Base-by-base conservation (phyloP, 1,139 yeast species). In the Kodamaea anthophila region DNA sequence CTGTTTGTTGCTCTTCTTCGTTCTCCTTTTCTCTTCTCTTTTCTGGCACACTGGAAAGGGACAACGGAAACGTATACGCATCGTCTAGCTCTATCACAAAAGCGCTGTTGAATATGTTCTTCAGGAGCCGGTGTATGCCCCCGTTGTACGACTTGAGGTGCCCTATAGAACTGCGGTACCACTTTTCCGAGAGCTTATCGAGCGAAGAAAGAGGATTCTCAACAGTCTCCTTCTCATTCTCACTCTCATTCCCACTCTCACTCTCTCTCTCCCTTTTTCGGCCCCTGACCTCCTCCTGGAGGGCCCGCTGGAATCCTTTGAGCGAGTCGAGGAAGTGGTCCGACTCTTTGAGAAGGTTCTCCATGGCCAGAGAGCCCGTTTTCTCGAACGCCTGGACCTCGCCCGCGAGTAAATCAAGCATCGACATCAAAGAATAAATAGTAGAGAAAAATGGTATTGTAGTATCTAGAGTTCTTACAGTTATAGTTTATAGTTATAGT, bases 51-150 rank as follows among this genome's bases (percentile, higher is more conserved):
- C 56, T 53, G 34, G 58, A 47, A 28, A 65, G 46, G 32, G 50
- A 47, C 33, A 66, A 49, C 0, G 68, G 68, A 35, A 59, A 66
- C 1, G 63, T 53, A 39, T 66, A 66, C 4, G 72, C 70, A 21
- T 63, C 70, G 43, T 65, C 71, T 31, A 66, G 43, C 34, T 60
- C 58, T 21, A 63, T 44, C 21, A 38, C 42, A 39, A 51, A 62
- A 31, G 47, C 51, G 13, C 58, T 38, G 40, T 55, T 57, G 31
- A 48, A 50, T 10, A 61, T 42, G 7, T 63, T 41, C 47, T 65
- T 65, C 39, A 39, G 59, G 35, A 64, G 61, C 46, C 47, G 51
- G 41, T 60, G 58, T 25, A 56, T 55, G 16, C 56, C 56, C 2
- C 64, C 44, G 40, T 66, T 66, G 43, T 65, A 66, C 3, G 50